Evolutionary conservation across 805 yeast genomes (phyloP).

Genomic region (Myxozyma neglecta): DNA sequence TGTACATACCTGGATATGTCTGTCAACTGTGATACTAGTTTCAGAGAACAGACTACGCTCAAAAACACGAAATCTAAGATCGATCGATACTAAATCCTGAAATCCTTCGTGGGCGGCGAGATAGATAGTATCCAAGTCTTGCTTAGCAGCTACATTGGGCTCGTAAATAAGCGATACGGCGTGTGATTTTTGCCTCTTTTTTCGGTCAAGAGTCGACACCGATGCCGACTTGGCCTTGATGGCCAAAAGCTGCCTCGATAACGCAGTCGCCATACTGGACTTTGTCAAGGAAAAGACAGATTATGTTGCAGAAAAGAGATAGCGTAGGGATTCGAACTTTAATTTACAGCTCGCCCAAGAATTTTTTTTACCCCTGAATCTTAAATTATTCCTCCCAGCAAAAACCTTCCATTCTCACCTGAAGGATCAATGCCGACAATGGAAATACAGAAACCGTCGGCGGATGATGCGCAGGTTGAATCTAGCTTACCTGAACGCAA

Average conservation of each 20-base stretch:
- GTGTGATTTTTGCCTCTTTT: slow-evolving; percentile 80
- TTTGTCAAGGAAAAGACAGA: background rate
- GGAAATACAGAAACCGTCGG: too few species aligned
- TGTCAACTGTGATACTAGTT: slow-evolving; percentile 73
- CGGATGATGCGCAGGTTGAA: too few species aligned
- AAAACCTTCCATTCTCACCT: background rate
- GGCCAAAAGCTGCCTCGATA: slow-evolving; percentile 78
- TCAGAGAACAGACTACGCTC: slow-evolving; percentile 76
- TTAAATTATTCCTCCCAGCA: background rate
- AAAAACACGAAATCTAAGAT: slow-evolving; percentile 72
- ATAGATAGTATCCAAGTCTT: slow-evolving; percentile 82
- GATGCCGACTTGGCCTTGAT: slow-evolving; percentile 43
- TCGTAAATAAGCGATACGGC: slow-evolving; percentile 86
- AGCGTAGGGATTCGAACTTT: background rate
- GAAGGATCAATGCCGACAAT: too few species aligned
- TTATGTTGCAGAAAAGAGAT: background rate
- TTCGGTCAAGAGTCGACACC: slow-evolving; percentile 48
- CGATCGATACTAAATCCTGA: slow-evolving; percentile 67
- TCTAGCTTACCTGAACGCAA: too few species aligned
- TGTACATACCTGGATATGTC: slow-evolving; percentile 63
- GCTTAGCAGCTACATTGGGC: slow-evolving; percentile 85
- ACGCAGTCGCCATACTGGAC: slow-evolving; percentile 47
- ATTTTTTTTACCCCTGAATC: slow-evolving; percentile 19
- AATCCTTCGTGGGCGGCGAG: slow-evolving; percentile 73
- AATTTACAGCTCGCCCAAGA: background rate